Base-by-base conservation (phyloP, 257 asterid genomes). In the Penstemon barbatus region DNA sequence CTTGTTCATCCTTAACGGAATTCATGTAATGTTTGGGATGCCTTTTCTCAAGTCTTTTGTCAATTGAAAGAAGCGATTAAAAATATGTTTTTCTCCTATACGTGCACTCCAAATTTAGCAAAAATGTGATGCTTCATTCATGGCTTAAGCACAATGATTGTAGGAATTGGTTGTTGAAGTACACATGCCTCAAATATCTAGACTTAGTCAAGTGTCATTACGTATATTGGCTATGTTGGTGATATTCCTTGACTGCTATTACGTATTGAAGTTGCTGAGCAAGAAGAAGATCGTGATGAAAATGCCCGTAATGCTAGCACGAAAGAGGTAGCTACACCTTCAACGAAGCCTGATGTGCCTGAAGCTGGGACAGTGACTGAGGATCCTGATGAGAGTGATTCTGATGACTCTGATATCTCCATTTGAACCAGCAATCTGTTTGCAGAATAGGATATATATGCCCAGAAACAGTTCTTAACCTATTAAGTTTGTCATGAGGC, bases 351-450 rank as follows among this genome's bases (percentile, higher is more conserved):
- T 18, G 74, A 70, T 37, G 87, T 69, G 57, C 89, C 91, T 13
- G 95, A 85, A 73, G 70, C 91, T 52, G 89, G 79, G 60, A 61
- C 80, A 2, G 82, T 57, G 19, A 92, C 79, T 65, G 92, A 81
- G 57, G 99, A 86, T 72, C 92, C 92, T 63, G 95, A 88, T 56
- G 86, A 90, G 75, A 94, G 89, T 77, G 97, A 93, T 75, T 80
- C 95, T 13, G 97, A 93, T 11, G 97, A 94, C 59, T 74, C 96
- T 42, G 97, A 89, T 76, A 91, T 91, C 79, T 94, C 96, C 11
- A 77, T 87, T 41, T 93, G 83, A 85, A 37, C 65, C 65, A 76
- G 18, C 58, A 12, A 52, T 36, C 66, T 45, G n/a, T 63, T 10
- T 37, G 36, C 37, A 4, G 41, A 25, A 4, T 52, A 68, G 71